Evolutionary conservation across 345 rosid species (phyloP).

Genomic region (Litchi chinensis): DNA sequence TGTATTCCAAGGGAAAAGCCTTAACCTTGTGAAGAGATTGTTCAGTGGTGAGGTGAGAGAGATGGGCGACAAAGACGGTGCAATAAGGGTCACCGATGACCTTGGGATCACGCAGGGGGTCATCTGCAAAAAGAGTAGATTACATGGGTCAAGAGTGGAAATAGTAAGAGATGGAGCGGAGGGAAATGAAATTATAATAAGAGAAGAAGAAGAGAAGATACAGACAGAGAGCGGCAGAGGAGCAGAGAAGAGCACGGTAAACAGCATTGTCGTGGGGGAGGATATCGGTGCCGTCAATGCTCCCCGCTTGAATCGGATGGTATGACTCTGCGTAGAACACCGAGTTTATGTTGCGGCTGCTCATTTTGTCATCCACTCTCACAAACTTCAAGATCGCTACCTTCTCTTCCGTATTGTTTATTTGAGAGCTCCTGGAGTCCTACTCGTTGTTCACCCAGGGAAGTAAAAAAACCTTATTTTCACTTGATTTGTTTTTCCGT

Average conservation of each 20-base stretch:
- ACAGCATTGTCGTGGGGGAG: conserved; percentile 81
- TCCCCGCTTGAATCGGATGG: conserved; percentile 95
- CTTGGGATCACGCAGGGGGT: conserved; percentile 79
- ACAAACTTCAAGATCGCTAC: too few relatives aligned
- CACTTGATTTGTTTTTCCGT: too few relatives aligned
- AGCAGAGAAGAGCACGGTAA: conserved; percentile 83
- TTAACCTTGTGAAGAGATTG: conserved; percentile 64
- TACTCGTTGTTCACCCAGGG: too few relatives aligned
- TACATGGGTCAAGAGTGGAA: not conserved
- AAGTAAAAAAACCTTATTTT: too few relatives aligned
- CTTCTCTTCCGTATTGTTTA: too few relatives aligned
- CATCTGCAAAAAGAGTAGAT: conserved; percentile 48
- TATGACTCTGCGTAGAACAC: conserved; percentile 87
- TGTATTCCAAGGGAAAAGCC: not conserved
- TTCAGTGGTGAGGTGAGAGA: conserved; percentile 77
- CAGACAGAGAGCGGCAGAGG: conserved; percentile 77
- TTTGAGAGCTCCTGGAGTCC: too few relatives aligned
- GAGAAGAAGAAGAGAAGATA: not conserved
- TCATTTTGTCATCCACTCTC: conserved; percentile 13
- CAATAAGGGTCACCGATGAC: conserved; percentile 72
- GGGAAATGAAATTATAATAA: not conserved
- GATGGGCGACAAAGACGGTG: conserved; percentile 78
- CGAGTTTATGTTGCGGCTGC: conserved; percentile 43
- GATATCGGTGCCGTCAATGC: conserved; percentile 90
- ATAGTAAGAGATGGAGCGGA: not conserved